Evolutionary conservation across 2,329 filamentous ascomycete species (phyloP), one percentile per base, ranked within the genome.

Genomic region (Xylaria sp.): DNA sequence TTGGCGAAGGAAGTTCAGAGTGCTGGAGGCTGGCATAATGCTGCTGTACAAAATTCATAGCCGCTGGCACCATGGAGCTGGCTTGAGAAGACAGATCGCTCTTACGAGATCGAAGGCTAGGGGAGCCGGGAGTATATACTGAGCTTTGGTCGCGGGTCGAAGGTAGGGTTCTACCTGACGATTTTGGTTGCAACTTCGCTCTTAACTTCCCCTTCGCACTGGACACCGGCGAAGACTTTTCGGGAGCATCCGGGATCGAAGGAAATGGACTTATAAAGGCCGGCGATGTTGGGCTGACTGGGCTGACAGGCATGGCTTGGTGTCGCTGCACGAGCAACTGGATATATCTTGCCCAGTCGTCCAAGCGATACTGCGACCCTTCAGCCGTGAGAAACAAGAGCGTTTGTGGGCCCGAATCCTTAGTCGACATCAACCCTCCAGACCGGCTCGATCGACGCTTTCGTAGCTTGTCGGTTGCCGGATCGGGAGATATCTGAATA

Each of bases 401-500:
- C 0, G 84, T 85, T 9, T 81, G 83, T 2, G 84, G 80, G 9
- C 81, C 78, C 1, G 83, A 80, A 18, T 89, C 86, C 75, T 86
- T 89, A 66, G 80, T 84, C 7, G 82, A 78, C 10, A 85, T 85
- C 25, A 91, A 80, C 2, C 87, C 87, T 3, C 87, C 85, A 3
- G 89, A 87, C 69, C 89, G 84, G 73, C 89, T 91, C 56, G 89
- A 91, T 69, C 89, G 84, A 59, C 89, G 86, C 74, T 90, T 91
- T 65, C 88, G 86, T 71, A 89, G 82, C 76, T 88, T 90, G 72
- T 91, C 88, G 46, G 84, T 82, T 9, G 79, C 73, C 0, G 84
- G 82, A 72, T 87, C 85, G 23, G 84, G 82, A 25, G 83, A 82
- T 57, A 91, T 80, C 71, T 82, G 87, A 46, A 91, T 76, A 55